phyloP scores from a whole-genome alignment of 306 rosid species.

The Quercus robur region DNA sequence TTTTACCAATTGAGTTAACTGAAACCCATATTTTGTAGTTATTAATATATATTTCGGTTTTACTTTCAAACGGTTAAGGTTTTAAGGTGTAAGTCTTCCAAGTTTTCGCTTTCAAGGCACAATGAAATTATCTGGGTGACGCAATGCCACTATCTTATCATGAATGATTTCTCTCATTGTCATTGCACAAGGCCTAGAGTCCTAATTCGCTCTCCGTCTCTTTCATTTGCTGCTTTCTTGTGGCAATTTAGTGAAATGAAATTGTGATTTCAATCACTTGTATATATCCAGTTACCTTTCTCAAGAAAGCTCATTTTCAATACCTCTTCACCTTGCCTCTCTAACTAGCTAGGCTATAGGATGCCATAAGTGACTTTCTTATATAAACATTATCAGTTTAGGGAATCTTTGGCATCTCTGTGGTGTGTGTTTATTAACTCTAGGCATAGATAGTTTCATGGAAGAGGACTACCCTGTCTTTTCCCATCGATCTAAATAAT shows the following conservation, averaged over 20 bases:
- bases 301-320: not conserved
- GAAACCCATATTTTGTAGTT: no score
- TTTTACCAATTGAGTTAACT: no score
- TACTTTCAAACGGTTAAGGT: not conserved
- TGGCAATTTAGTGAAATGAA: not conserved
- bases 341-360: no score
- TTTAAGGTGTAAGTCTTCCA: constrained; percentile 11
- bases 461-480: no score
- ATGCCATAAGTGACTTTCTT: no score
- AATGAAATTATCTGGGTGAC: constrained; percentile 23
- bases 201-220: not conserved
- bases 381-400: no score
- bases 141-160: constrained; percentile 8
- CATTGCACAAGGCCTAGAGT: not conserved
- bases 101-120: constrained; percentile 27
- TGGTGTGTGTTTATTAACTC: no score
- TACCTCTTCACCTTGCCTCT: not conserved
- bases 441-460: no score
- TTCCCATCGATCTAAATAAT: no score
- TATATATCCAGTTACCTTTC: not conserved
- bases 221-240: constrained; percentile 6
- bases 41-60: constrained; percentile 7
- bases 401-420: no score
- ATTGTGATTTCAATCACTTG: not conserved
- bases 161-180: not conserved